A percentile compares a stretch with the other conserved stretches of the same genome.
These are phyloP conservation scores for Botrytis cinerea DNA, from an alignment of 2,329 filamentous ascomycete genomes.

Conservation along the genomic window DNA sequence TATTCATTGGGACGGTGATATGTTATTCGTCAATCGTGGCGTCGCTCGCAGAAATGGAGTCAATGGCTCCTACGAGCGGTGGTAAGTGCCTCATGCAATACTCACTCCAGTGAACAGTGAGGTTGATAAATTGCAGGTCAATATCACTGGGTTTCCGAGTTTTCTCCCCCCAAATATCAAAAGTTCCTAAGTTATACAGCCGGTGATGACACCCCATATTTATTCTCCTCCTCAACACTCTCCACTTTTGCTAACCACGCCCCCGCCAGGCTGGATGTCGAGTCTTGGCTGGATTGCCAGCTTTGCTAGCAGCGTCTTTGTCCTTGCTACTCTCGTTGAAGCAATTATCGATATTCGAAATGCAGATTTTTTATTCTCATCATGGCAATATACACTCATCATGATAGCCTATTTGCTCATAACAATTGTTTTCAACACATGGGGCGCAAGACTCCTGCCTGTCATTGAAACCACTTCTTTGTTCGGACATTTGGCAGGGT, in stretches of 20 bases:
- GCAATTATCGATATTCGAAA: constrained; percentile 44
- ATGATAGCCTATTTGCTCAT: constrained; percentile 47
- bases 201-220: constrained; percentile 34
- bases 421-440: constrained; percentile 49
- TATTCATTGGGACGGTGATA: constrained; percentile 43
- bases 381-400: constrained; percentile 49
- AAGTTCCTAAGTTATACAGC: constrained; percentile 56
- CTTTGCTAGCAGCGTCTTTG: constrained; percentile 46
- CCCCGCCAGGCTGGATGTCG: constrained; percentile 47
- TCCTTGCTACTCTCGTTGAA: constrained; percentile 50
- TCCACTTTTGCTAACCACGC: constrained; percentile 15
- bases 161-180: constrained; percentile 51
- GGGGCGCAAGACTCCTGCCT: constrained; percentile 45
- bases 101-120: not conserved
- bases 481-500: constrained; percentile 49
- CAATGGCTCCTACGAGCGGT: constrained; percentile 36
- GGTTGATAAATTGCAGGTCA: constrained; percentile 51
- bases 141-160: constrained; percentile 60
- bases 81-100: constrained; percentile 20
- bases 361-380: constrained; percentile 41
- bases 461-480: constrained; percentile 48
- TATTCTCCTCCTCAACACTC: not conserved
- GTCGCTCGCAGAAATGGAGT: constrained; percentile 37
- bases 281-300: constrained; percentile 50
- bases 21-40: constrained; percentile 38